Evolutionary conservation across 495 filamentous ascomycete species (phyloP), one percentile per base, ranked within the genome.

Genomic region (Tuber microsphaerosporum): DNA sequence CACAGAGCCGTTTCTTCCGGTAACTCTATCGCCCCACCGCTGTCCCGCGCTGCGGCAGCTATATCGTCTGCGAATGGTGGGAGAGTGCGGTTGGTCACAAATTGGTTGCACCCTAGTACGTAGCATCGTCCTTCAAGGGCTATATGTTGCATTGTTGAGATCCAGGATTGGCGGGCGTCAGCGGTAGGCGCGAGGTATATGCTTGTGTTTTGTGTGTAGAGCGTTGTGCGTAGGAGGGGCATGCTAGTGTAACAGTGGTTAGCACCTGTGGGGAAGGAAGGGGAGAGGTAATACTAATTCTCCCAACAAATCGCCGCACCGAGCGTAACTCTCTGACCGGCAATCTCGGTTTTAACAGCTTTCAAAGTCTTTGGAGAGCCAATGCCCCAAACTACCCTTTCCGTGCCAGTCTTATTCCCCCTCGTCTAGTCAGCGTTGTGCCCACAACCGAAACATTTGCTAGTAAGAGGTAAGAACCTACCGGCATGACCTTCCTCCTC

Each of bases 281-380:
- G 7, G 37, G 12, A 26, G 10, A 41, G 22, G 16, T 48, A 73
- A 70, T 73, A 80, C 78, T 93, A 97, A 78, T 93, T 97, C 84
- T 98, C 94, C 94, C 94, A 98, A 85, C 94, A 98, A 65, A 98
- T 96, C 2, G 94, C 94, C 0, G 92, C 89, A 0, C 90, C 94
- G 10, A 97, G 85, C 22, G 90, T 93, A 31, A 98, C 84, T 69
- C 88, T 89, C 20, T 94, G 89, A 34, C 92, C 92, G 34, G 89
- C 88, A 76, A 98, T 91, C n/a, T 86, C 88, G 1, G 94, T 94
- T 34, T 89, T 92, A 2, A 97, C 87, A 0, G 94, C 94, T 73
- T 89, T 89, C 43, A 98, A 88, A 1, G 93, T 94, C 0, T 90
- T 88, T 0, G 94, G 87, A 0, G 91, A 92, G 26, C 94, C 94